These are phyloP conservation scores for Pythium utonaiense DNA, from an alignment of 352 stramenopile genomes.

Conservation along the genomic window DNA sequence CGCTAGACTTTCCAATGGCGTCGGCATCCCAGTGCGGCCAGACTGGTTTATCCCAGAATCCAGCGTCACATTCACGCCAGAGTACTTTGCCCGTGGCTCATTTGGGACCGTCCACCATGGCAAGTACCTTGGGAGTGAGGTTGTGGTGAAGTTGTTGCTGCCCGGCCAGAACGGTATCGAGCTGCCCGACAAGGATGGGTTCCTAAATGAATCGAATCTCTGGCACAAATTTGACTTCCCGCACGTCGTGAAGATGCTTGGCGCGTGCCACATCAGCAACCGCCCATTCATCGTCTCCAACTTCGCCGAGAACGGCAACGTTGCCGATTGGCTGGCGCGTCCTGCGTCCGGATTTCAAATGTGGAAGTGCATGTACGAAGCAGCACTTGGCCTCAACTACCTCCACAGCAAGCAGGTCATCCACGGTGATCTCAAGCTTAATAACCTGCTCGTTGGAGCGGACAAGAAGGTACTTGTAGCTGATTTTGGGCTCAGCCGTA, in stretches of 20 bases:
- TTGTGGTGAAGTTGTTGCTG: no score
- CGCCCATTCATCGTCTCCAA: constrained; percentile 17
- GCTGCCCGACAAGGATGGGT: not conserved
- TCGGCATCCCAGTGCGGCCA: no score
- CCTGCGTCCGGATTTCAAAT: constrained; percentile 3
- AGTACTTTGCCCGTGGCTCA: no score
- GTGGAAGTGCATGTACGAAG: constrained; percentile 27
- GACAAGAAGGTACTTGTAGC: constrained; percentile 20
- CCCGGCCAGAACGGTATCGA: no score
- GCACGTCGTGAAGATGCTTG: constrained; percentile 19
- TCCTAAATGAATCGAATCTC: constrained; percentile 13
- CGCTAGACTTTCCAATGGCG: no score
- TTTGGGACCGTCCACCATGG: no score
- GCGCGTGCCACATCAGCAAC: constrained; percentile 16
- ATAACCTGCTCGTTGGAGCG: constrained; percentile 23
- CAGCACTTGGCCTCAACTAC: constrained; percentile 41
- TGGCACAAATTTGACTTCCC: constrained; percentile 17
- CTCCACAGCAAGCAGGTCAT: constrained; percentile 44
- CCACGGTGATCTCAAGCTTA: constrained; percentile 78
- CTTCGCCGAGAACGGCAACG: not conserved
- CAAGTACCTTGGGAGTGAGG: no score
- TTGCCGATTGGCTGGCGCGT: no score
- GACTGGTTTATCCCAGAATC: no score
- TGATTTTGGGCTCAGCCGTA: constrained; percentile 27
- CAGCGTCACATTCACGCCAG: no score